Evolutionary conservation across 805 yeast genomes (phyloP), one percentile per base, ranked within the genome.

Genomic region (Saccharomycopsis schoenii): DNA sequence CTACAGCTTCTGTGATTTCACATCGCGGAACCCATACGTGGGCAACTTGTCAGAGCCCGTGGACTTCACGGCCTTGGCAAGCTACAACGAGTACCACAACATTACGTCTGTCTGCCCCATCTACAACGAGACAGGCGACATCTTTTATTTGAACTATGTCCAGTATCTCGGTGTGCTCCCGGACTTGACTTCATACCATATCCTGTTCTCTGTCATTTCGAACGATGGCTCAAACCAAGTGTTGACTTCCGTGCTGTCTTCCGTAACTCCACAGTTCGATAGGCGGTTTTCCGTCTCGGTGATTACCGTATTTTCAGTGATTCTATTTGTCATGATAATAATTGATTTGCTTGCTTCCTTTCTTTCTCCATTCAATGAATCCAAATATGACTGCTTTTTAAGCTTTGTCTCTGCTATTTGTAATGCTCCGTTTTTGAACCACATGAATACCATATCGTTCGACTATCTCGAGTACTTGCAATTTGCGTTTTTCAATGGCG

Each of bases 331-430:
- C 29, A 75, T 81, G 42, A 64, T 67, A 21, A 37, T 71, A 1
- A 67, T 73, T 19, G 72, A 73, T 60, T 63, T 73, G 42, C 68
- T 79, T 62, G 72, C 76, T 25, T 66, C 69, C 42, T 72, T 76
- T 8, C 71, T 77, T 57, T 79, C 87, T 43, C 84, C 88, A 0
- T 80, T 78, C 67, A 84, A 80, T 72, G 89, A 83, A 71, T 72
- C 88, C 37, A 68, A 78, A 55, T 21, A 19, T 19, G 75, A 81
- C 64, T 80, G 84, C 40, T 78, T 81, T 67, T 66, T 83, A 60
- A 73, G 76, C 67, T 67, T 74, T 61, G 85, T 85, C 29, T 76
- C 87, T 6, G 80, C 84, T 36, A 82, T 82, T 56, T 83, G 87
- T 68, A 83, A 82, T 66, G 82, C 77, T 37, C 77, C 81, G 1